These are phyloP conservation scores for Hymenoscyphus fraxineus DNA, from an alignment of 2,329 filamentous ascomycete genomes.

Conservation along the genomic window DNA sequence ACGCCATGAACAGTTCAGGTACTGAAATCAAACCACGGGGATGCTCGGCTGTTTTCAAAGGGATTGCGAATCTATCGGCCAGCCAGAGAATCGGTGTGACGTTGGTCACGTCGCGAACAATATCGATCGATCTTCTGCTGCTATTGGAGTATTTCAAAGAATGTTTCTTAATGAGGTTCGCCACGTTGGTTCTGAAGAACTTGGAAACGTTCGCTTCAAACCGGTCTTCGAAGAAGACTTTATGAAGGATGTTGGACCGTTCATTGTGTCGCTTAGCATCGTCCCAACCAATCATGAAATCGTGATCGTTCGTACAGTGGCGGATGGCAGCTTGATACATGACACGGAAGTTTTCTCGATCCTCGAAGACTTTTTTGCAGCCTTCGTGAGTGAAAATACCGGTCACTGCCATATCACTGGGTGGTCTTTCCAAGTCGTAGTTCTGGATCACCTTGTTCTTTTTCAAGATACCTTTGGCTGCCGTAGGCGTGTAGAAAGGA, in stretches of 20 bases:
- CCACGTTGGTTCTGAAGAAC: constrained; percentile 43
- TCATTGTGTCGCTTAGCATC: constrained; percentile 40
- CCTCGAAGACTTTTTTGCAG: constrained; percentile 47
- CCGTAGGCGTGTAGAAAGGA: constrained; percentile 49
- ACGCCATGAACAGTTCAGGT: constrained; percentile 44
- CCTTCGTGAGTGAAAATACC: constrained; percentile 48
- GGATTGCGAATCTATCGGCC: constrained; percentile 46
- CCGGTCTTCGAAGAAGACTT: constrained; percentile 42
- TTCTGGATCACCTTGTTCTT: constrained; percentile 43
- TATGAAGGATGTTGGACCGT: constrained; percentile 42
- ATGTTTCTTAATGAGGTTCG: constrained; percentile 43
- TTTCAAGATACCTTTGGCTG: constrained; percentile 44
- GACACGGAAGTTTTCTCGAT: constrained; percentile 45
- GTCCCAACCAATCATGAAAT: constrained; percentile 46
- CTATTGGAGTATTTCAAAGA: constrained; percentile 44
- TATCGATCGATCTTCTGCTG: constrained; percentile 43
- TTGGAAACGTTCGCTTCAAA: constrained; percentile 42
- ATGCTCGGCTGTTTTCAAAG: constrained; percentile 59
- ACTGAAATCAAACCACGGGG: constrained; percentile 52
- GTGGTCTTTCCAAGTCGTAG: constrained; percentile 44
- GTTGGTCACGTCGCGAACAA: constrained; percentile 54
- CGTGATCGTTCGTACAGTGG: constrained; percentile 43
- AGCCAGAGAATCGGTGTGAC: constrained; percentile 55
- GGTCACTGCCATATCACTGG: constrained; percentile 40
- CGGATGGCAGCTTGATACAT: constrained; percentile 44